A percentile compares a stretch with the other conserved stretches of the same genome.
Evolutionary conservation across 1,139 yeast genomes (phyloP).

Genomic region (Kazachstania sp.): DNA sequence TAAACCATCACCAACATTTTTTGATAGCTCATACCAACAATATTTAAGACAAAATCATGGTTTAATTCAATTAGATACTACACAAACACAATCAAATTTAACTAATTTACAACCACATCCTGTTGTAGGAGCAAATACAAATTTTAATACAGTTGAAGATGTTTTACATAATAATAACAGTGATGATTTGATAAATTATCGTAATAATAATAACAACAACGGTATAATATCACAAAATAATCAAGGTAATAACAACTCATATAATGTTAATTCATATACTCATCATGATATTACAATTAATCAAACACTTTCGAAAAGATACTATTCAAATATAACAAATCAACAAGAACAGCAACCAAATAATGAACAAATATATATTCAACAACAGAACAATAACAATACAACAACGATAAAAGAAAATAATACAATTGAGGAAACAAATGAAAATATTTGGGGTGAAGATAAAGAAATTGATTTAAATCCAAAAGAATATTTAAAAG

Average conservation of each 20-base stretch:
- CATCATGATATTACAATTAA: neutral
- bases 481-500: constrained; percentile 18
- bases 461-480: constrained; percentile 26
- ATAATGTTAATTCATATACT: too few relatives aligned
- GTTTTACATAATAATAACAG: constrained; percentile 10
- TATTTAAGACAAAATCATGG: constrained; percentile 25
- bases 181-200: neutral
- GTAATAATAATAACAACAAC: neutral
- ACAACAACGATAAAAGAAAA: neutral
- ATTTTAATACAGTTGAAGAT: constrained; percentile 20
- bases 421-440: neutral
- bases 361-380: neutral
- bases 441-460: constrained; percentile 24
- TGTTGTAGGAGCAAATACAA: constrained; percentile 23
- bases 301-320: constrained; percentile 4
- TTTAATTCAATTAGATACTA: constrained; percentile 16
- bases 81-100: constrained; percentile 3
- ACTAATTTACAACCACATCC: constrained; percentile 17
- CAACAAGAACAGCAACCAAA: neutral
- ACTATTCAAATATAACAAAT: constrained; percentile 4
- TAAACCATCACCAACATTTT: constrained; percentile 15
- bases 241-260: too few relatives aligned
- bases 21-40: constrained; percentile 28
- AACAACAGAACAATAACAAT: neutral
- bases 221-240: neutral